Conservation (phyloP, 192 early-diverging fungal genomes). For the Entomortierella lignicola region DNA sequence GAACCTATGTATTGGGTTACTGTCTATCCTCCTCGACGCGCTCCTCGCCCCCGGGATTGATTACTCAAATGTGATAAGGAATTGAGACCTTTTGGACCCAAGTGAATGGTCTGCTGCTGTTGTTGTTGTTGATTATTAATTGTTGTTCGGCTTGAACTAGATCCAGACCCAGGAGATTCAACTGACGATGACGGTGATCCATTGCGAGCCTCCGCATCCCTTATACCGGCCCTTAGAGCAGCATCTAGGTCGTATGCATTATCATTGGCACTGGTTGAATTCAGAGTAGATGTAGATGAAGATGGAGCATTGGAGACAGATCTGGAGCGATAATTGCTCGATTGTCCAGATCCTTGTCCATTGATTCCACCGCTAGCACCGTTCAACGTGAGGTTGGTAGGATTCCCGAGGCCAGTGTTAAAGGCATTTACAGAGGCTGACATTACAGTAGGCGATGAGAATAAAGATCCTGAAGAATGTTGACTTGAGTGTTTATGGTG, state of each 20-base stretch:
- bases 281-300: neutral
- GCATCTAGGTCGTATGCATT: conserved; percentile 39
- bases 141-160: conserved; percentile 8
- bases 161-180: conserved; percentile 10
- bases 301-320: neutral
- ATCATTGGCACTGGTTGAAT: neutral
- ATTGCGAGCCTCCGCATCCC: conserved; percentile 32
- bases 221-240: conserved; percentile 37
- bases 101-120: conserved; percentile 16
- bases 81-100: conserved; percentile 31
- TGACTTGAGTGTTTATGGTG: conserved; percentile 53
- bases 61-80: conserved; percentile 20
- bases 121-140: conserved; percentile 29
- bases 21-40: conserved; percentile 37
- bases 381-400: conserved; percentile 34
- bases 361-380: conserved; percentile 14
- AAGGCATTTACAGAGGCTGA: conserved; percentile 52
- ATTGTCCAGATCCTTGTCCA: neutral
- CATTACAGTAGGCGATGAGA: conserved; percentile 47
- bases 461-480: conserved; percentile 40
- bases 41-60: conserved; percentile 25
- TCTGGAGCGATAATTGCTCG: conserved; percentile 4
- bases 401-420: conserved; percentile 42
- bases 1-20: no score
- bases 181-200: neutral